Percentiles rank a stretch among this genome's conserved stretches.
Evolutionary conservation across 1,284 basidiomycete species (phyloP).

Genomic region (Mixia osmundae): DNA sequence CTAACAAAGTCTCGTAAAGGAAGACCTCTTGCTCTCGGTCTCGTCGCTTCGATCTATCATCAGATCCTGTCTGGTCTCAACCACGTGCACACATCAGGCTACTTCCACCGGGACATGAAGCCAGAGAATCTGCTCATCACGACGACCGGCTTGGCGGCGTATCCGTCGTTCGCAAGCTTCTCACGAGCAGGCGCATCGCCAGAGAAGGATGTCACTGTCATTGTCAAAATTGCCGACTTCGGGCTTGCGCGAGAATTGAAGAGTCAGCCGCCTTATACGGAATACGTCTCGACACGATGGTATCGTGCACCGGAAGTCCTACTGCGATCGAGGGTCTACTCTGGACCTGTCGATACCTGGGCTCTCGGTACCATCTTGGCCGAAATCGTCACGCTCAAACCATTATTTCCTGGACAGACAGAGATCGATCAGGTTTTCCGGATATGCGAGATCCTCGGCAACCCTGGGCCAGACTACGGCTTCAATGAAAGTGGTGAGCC

Average conservation of each 20-base stretch:
- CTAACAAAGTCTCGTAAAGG: conserved; percentile 93
- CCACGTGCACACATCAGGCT: conserved; percentile 78
- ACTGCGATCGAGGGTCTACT: conserved; percentile 72
- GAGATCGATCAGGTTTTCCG: conserved; percentile 80
- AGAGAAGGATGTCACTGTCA: conserved; percentile 85
- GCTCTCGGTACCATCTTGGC: conserved; percentile 94
- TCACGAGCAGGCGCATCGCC: conserved; percentile 18
- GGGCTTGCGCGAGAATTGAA: conserved; percentile 78
- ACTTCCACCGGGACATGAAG: conserved; percentile 99
- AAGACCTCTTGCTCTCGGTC: conserved; percentile 73
- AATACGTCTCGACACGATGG: conserved; percentile 97
- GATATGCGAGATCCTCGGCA: conserved; percentile 80
- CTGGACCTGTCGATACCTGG: conserved; percentile 97
- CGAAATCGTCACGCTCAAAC: conserved; percentile 81
- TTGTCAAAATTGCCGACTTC: conserved; percentile 97
- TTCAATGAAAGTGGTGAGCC: conserved; percentile 41
- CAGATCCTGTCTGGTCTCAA: conserved; percentile 76
- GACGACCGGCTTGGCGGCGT: conserved; percentile 90
- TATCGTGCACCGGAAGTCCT: conserved; percentile 96
- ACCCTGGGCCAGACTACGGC: conserved; percentile 66
- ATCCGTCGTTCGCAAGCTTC: conserved; percentile 33
- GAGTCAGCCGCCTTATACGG: conserved; percentile 82
- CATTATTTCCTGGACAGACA: conserved; percentile 88
- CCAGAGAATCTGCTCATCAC: conserved; percentile 99
- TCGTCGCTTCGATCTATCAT: conserved; percentile 80